Base-by-base conservation (phyloP, 2,329 filamentous ascomycete genomes). In the Blastomyces emzantsi region DNA sequence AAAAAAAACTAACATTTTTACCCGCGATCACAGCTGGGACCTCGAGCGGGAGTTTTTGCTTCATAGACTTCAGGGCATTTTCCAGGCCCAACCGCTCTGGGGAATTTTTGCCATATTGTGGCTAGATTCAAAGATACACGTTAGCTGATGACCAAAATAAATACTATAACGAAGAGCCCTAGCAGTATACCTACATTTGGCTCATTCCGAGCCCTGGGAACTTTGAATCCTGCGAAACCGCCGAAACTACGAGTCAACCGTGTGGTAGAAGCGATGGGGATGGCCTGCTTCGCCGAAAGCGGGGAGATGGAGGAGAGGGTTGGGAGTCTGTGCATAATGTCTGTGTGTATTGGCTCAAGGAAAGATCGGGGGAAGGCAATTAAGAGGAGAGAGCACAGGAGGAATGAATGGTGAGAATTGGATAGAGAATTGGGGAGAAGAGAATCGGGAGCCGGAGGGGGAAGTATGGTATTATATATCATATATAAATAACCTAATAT, bases 161-260 rank as follows among this genome's bases (percentile, higher is more conserved):
- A 55, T 13, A 7, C 28, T 36, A 33, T 19, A 39, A 43, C 19
- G 15, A 17, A 19, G 5, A 2, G 5, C 33, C 33, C 7, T 8
- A 36, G 33, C 8, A 5, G 47, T 45, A 41, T 39, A 15, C 49
- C 7, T 60, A 62, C 64, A 56, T 65, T 65, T 25, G 62, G 62
- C 25, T 65, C 64, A 33, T 65, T 65, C 19, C 33, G 13, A 9
- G 62, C 63, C n/a, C 51, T 64, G n/a, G 64, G 64, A 43, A 59
- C 62, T 19, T 43, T 62, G 60, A 65, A 65, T 22, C 47, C 61
- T 25, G 64, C 63, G n/a, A 61, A 54, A 17, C 47, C 22, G n/a
- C 33, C 60, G 28, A 61, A 61, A 45, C 60, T 36, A 36, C 57
- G 57, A 33, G 43, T 13, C 9, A 57, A 41, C 4, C n/a, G 55